Conservation (phyloP, 371 early-diverging fungal genomes). For the Mortierella sp. region DNA sequence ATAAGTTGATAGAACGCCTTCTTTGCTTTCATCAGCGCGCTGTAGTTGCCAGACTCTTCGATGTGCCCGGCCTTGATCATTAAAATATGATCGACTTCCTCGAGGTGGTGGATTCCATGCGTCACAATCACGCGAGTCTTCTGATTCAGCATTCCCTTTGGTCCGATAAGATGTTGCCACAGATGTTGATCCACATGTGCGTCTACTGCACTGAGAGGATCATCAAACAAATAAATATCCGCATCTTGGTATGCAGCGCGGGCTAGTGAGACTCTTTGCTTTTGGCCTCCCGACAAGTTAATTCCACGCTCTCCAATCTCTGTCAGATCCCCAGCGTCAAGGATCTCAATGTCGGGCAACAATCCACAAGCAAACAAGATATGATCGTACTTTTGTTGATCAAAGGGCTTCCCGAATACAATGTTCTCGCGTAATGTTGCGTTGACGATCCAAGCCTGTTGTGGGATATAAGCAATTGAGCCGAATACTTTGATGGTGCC, state of each 20-base stretch:
- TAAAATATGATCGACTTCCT: slow-evolving; percentile 66
- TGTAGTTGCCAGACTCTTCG: slow-evolving; percentile 68
- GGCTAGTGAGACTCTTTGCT: slow-evolving; percentile 67
- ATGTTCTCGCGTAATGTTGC: slow-evolving; percentile 80
- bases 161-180: slow-evolving; percentile 77
- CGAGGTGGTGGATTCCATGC: slow-evolving; percentile 76
- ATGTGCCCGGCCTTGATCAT: slow-evolving; percentile 79
- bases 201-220: slow-evolving; percentile 81
- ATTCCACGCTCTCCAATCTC: slow-evolving; percentile 84
- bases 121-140: slow-evolving; percentile 81
- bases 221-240: slow-evolving; percentile 79
- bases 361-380: slow-evolving; percentile 64
- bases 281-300: slow-evolving; percentile 75
- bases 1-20: slow-evolving; percentile 62
- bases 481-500: slow-evolving; percentile 68
- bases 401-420: slow-evolving; percentile 73
- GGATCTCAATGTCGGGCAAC: slow-evolving; percentile 68
- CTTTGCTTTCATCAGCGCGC: slow-evolving; percentile 26
- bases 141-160: slow-evolving; percentile 70
- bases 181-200: slow-evolving; percentile 74
- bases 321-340: slow-evolving; percentile 75
- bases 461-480: slow-evolving; percentile 76
- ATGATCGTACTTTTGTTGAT: slow-evolving; percentile 68
- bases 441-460: slow-evolving; percentile 83
- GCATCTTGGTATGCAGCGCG: slow-evolving; percentile 73